A percentile compares a stretch with the other conserved stretches of the same genome.
phyloP scores from a whole-genome alignment of 306 rosid genomes.

The Citrullus colocynthis region DNA sequence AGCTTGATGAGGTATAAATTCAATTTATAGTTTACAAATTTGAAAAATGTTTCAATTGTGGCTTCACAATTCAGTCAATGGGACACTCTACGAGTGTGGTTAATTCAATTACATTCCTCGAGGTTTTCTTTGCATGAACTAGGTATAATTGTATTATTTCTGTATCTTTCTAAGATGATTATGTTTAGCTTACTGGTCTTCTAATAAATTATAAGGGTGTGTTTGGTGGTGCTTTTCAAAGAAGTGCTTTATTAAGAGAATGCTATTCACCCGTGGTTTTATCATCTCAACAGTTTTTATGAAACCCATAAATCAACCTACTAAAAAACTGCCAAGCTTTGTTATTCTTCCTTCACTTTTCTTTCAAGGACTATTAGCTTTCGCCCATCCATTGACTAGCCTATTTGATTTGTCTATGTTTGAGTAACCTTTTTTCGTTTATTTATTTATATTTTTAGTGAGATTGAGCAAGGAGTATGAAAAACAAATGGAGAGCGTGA shows the following conservation, averaged over 20 bases:
- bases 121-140: background rate
- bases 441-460: no score
- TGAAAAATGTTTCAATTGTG: background rate
- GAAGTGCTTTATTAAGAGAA: background rate
- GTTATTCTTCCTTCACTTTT: background rate
- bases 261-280: background rate
- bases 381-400: background rate
- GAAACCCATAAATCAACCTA: background rate
- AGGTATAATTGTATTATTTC: background rate
- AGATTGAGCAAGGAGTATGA: no score
- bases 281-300: background rate
- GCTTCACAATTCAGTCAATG: background rate
- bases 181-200: background rate
- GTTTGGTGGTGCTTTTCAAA: background rate
- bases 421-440: no score
- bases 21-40: background rate
- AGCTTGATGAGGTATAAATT: constrained; percentile 71
- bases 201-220: background rate
- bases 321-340: background rate
- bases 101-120: background rate
- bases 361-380: background rate
- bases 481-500: background rate
- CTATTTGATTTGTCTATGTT: no score
- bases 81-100: background rate
- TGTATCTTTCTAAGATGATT: background rate